Evolutionary conservation across 75 land plant species (phyloP), one percentile per base, ranked within the genome.

Genomic region (Pinus taeda): DNA sequence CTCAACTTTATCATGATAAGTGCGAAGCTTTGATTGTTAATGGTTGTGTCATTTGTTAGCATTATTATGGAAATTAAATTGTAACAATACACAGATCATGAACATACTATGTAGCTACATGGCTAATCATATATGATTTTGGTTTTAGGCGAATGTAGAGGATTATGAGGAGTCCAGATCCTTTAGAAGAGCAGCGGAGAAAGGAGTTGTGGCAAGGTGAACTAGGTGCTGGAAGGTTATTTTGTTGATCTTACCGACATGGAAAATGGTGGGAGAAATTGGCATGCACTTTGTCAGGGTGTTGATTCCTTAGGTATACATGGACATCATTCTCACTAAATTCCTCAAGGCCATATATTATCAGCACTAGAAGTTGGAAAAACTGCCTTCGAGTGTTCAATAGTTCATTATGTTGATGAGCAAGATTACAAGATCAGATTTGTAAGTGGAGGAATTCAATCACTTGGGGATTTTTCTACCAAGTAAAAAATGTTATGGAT

Each of bases 111-210:
- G 71, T 14, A 26, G 26, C 26, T 26, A 26, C 26, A 26, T 26
- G 26, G 20, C 61, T 49, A 15, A 49, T 26, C 26, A 26, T 26
- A 26, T 26, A 26, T 26, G 26, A 0, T 26, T 26, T 26, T 26
- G 26, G 26, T 26, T 26, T 26, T 26, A 26, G 26, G 26, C 0
- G 26, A 26, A 26, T 26, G 26, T 0, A 26, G 0, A 87, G 95
- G 78, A 69, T 87, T n/a, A 58, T 87, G 89, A 96, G 90, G 85
- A 94, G 93, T 74, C 99, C 99, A 30, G 99, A 96, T 86, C 99
- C 97, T 18, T 77, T 96, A 30, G 93, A 85, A 77, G 99, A 94
- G 26, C 26, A 26, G 26, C 26, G 26, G 26, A 26, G 26, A 26
- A 26, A 26, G 26, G 26, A 26, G 26, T 59, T 86, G 42, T 71